Base-by-base conservation (phyloP, 2,329 filamentous ascomycete species). In the Colletotrichum lini region DNA sequence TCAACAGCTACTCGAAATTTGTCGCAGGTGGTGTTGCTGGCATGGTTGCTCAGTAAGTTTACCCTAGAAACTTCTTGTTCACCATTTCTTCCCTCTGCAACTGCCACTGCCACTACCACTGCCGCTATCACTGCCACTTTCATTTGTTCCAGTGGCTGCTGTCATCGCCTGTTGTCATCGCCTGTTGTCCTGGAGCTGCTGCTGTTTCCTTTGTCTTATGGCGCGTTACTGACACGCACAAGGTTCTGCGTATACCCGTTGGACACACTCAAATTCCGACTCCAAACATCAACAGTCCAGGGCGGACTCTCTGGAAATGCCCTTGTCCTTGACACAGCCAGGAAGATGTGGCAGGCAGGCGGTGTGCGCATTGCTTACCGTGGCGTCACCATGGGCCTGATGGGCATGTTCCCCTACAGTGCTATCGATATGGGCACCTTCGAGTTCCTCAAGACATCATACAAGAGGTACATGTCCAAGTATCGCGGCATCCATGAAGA, bases 401-500 rank as follows among this genome's bases (percentile, higher is more conserved):
- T 98, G 61, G 96, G 96, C 79, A 98, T 98, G 91, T 99, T 99
- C 77, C 96, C 96, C 0, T 99, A 98, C 81, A 96, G 95, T 52
- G 96, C 96, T 60, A 97, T 99, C 78, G 96, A 99, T 79, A 92
- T 99, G 78, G 94, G 94, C 74, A 98, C 94, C 0, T 99, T 98
- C 78, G 96, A 99, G 82, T 91, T 96, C 72, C 88, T 98, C 73
- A 99, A 99, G 83, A 90, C 89, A 58, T 87, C 87, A 9, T 90
- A 97, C 74, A 89, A 92, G 44, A 83, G 83, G 4, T 91, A 92
- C 74, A 93, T 94, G 78, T 93, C 94, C 15, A 90, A 89, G 69
- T 83, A 87, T 44, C 82, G 89, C 12, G 90, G 91, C 53, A 91
- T 93, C 74, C 92, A 94, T 77, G 94, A 98, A 80, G 94, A 97